Evolutionary conservation across 441 rosid species (phyloP).

Genomic region (Gossypium schwendimanii): DNA sequence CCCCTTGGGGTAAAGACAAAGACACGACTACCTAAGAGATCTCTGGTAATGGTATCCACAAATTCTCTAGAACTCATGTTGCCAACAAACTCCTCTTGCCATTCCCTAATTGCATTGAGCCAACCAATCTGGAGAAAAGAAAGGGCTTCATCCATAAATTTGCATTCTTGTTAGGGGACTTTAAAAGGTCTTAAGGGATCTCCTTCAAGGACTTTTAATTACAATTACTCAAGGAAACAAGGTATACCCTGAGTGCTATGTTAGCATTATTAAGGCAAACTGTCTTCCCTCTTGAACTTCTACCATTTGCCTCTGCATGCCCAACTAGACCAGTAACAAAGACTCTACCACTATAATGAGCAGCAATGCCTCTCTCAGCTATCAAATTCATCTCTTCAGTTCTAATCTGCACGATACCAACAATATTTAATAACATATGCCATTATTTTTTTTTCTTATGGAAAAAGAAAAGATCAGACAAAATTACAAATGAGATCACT

Average conservation of each 20-base stretch:
- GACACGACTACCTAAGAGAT: slow-evolving; percentile 86
- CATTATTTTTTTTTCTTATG: too few relatives aligned
- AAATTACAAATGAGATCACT: too few relatives aligned
- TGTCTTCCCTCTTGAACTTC: slow-evolving; percentile 70
- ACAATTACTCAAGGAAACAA: slow-evolving; percentile 18
- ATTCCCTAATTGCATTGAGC: slow-evolving; percentile 97
- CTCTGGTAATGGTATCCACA: slow-evolving; percentile 88
- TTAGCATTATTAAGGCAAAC: slow-evolving; percentile 87
- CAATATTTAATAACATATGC: not conserved
- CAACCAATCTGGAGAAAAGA: slow-evolving; percentile 81
- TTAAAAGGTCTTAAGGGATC: slow-evolving; percentile 14
- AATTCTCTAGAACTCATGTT: slow-evolving; percentile 99
- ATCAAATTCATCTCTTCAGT: slow-evolving; percentile 59
- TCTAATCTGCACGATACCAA: not conserved
- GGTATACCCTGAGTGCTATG: slow-evolving; percentile 81
- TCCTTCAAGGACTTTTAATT: slow-evolving; percentile 21
- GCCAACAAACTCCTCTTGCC: slow-evolving; percentile 99
- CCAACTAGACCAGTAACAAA: slow-evolving; percentile 72
- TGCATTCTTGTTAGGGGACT: slow-evolving; percentile 23
- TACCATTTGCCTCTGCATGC: slow-evolving; percentile 51
- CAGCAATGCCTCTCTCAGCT: slow-evolving; percentile 95
- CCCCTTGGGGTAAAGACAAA: slow-evolving; percentile 96
- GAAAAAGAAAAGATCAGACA: too few relatives aligned
- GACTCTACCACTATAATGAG: slow-evolving; percentile 89
- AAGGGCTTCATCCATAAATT: slow-evolving; percentile 33